A percentile compares a stretch with the other conserved stretches of the same genome.
These are phyloP conservation scores for Sarocladium strictum DNA, from an alignment of 2,329 filamentous ascomycete species.

Conservation along the genomic window DNA sequence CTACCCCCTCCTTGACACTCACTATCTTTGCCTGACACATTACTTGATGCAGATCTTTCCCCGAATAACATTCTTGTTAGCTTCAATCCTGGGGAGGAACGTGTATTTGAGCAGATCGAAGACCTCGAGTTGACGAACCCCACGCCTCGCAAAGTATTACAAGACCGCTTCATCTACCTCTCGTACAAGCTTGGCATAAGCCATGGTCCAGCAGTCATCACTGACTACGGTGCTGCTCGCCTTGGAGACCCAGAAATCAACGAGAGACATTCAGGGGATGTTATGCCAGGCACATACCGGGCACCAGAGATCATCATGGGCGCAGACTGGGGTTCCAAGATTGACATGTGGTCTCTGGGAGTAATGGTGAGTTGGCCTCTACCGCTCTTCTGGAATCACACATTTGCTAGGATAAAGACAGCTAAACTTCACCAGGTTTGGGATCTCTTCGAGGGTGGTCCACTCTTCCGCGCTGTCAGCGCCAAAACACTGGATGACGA, in stretches of 20 bases:
- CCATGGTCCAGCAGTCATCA: slow-evolving; percentile 17
- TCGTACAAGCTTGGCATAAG: slow-evolving; percentile 20
- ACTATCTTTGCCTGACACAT: background rate
- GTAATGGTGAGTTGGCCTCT: slow-evolving; percentile 18
- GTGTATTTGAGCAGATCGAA: slow-evolving; percentile 13
- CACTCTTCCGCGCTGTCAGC: slow-evolving; percentile 19
- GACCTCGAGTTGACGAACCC: slow-evolving; percentile 13
- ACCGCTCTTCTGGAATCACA: background rate
- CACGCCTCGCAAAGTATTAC: slow-evolving; percentile 19
- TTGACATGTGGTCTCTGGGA: slow-evolving; percentile 29
- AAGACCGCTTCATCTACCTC: slow-evolving; percentile 20
- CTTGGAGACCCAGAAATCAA: slow-evolving; percentile 14
- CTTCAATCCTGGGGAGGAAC: slow-evolving; percentile 9
- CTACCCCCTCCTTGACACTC: background rate
- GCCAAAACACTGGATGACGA: slow-evolving; percentile 16
- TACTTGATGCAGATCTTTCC: slow-evolving; percentile 17
- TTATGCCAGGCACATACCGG: slow-evolving; percentile 26
- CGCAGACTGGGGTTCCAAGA: slow-evolving; percentile 25
- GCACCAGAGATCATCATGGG: slow-evolving; percentile 28
- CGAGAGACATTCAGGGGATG: slow-evolving; percentile 18
- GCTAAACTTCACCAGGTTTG: slow-evolving; percentile 17
- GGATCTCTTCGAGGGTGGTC: slow-evolving; percentile 23
- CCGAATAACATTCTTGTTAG: slow-evolving; percentile 23
- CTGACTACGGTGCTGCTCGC: slow-evolving; percentile 24
- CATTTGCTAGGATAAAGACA: background rate